phyloP scores from a whole-genome alignment of 176 grass and related monocot genomes.

The Aegilops bicornis region DNA sequence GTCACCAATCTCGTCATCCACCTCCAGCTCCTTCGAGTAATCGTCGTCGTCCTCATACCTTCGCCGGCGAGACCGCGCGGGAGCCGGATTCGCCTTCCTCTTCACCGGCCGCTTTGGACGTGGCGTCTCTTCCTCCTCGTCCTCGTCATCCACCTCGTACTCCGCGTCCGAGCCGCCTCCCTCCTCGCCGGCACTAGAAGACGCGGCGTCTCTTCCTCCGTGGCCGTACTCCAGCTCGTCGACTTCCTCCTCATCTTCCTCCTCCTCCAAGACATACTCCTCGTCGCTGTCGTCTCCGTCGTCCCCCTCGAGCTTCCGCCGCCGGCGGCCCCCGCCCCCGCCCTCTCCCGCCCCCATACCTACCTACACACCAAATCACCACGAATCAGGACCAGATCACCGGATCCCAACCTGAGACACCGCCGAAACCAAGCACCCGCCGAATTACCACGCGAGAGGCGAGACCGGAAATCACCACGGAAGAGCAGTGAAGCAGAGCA shows the following conservation, averaged over 20 bases:
- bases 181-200: conserved; percentile 28
- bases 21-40: conserved; percentile 42
- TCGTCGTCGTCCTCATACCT: conserved; percentile 48
- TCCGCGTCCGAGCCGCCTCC: conserved; percentile 34
- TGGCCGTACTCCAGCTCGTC: conserved; percentile 15
- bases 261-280: conserved; percentile 51
- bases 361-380: conserved; percentile 32
- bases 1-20: neutral
- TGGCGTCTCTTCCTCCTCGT: conserved; percentile 30
- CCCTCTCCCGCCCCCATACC: conserved; percentile 58
- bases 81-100: conserved; percentile 17
- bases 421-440: conserved; percentile 20
- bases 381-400: conserved; percentile 24
- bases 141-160: conserved; percentile 41
- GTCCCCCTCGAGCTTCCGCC: conserved; percentile 25
- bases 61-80: conserved; percentile 28
- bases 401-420: conserved; percentile 22
- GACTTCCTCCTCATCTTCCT: conserved; percentile 53
- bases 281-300: conserved; percentile 49
- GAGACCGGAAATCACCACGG: conserved; percentile 13
- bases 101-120: conserved; percentile 1
- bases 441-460: conserved; percentile 17
- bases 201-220: neutral
- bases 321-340: conserved; percentile 26
- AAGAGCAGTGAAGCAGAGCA: neutral